phyloP scores from a whole-genome alignment of 2,329 filamentous ascomycete genomes.

The Cercospora brassicicola region DNA sequence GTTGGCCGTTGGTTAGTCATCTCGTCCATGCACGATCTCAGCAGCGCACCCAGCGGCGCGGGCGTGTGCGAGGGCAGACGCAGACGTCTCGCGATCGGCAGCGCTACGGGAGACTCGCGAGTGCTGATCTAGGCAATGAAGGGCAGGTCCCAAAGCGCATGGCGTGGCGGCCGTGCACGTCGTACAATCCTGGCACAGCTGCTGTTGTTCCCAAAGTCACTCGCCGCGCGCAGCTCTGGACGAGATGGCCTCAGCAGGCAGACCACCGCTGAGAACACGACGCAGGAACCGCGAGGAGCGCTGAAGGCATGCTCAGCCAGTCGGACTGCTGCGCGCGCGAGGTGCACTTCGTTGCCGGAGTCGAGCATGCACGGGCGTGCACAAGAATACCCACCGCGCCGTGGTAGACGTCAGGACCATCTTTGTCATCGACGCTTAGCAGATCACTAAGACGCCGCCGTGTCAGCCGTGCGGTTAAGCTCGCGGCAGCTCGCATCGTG shows the following conservation, averaged over 20 bases:
- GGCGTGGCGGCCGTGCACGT: neutral
- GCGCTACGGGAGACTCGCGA: neutral
- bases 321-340: neutral
- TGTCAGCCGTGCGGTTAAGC: neutral
- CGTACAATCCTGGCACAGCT: neutral
- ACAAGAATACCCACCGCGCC: neutral
- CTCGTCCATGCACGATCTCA: neutral
- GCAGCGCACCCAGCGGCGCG: neutral
- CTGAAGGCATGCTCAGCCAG: neutral
- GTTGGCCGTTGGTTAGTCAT: slow-evolving; percentile 1
- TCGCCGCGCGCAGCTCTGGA: neutral
- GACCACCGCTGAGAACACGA: neutral
- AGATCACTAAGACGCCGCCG: neutral
- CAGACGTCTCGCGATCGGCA: neutral
- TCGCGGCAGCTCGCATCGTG: neutral
- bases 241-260: neutral
- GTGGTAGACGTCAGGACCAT: neutral
- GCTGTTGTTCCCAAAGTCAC: neutral
- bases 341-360: neutral
- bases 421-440: neutral
- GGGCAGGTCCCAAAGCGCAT: neutral
- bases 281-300: neutral
- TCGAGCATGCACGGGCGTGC: neutral
- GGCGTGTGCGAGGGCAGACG: neutral
- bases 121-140: neutral